phyloP scores from a whole-genome alignment of 306 rosid genomes.

The Gleditsia sinensis region DNA sequence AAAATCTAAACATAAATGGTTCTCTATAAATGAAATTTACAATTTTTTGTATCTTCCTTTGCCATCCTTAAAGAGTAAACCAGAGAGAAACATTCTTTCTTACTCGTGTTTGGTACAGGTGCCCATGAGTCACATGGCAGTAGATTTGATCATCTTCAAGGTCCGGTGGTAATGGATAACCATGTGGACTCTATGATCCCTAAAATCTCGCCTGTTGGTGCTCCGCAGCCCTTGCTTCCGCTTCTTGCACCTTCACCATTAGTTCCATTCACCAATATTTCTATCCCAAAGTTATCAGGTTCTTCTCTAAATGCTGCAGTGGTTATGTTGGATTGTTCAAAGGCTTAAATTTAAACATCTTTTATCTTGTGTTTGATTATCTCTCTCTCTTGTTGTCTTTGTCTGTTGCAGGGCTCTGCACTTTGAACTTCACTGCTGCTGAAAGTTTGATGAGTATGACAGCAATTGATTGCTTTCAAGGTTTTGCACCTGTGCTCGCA shows the following conservation, averaged over 20 bases:
- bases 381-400: slow-evolving; percentile 18
- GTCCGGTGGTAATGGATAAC: slow-evolving; percentile 36
- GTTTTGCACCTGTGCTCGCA: slow-evolving; percentile 82
- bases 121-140: slow-evolving; percentile 46
- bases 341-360: slow-evolving; percentile 6
- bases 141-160: slow-evolving; percentile 35
- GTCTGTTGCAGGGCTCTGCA: slow-evolving; percentile 67
- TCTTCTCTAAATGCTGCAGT: slow-evolving; percentile 15
- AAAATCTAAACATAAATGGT: neutral
- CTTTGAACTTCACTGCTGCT: slow-evolving; percentile 75
- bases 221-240: slow-evolving; percentile 90
- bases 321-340: slow-evolving; percentile 20
- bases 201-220: slow-evolving; percentile 60
- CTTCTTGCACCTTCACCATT: slow-evolving; percentile 94
- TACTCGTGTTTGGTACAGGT: slow-evolving; percentile 52
- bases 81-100: slow-evolving; percentile 16
- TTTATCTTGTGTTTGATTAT: neutral
- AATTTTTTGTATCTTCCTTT: slow-evolving; percentile 11
- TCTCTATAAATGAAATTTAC: neutral
- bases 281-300: slow-evolving; percentile 90
- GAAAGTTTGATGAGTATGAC: slow-evolving; percentile 75
- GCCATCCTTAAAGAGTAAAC: slow-evolving; percentile 4
- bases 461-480: slow-evolving; percentile 84
- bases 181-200: slow-evolving; percentile 56
- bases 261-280: slow-evolving; percentile 75